Evolutionary conservation across 2,329 filamentous ascomycete genomes (phyloP), one percentile per base, ranked within the genome.

Genomic region (Eurotiales sp.): DNA sequence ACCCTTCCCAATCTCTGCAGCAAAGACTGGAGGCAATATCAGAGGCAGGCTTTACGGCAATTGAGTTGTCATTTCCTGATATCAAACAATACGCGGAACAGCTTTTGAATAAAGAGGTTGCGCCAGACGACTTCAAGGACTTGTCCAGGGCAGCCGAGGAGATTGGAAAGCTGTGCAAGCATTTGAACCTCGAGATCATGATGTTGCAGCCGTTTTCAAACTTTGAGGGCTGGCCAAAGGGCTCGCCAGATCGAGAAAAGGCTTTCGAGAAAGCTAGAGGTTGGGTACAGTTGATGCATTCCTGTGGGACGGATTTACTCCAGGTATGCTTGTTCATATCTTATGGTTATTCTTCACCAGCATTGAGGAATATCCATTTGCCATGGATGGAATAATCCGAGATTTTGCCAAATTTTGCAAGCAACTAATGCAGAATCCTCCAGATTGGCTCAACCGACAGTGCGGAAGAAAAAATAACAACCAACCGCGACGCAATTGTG

Each of bases 201-300:
- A 85, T 90, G 73, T 68, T 90, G 5, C 87, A 91, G 60, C 86
- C 87, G 0, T 90, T 91, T 59, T 72, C 82, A 14, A 87, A 90
- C 59, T 90, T 89, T 52, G 87, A 91, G 59, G 87, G 87, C 1
- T 91, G 87, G 86, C 71, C 77, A 0, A 72, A 74, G 36, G 81
- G 74, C 0, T 81, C 79, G 1, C 59, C 71, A 1, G 79, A 86
- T 63, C 72, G 85, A 3, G 68, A 80, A 4, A 80, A 86, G 46
- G 85, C 83, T 0, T 87, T 87, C 56, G 68, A 72, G 0, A 75
- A 84, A 21, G 86, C 84, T 0, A 69, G 66, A 6, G 85, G 84
- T 0, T 91, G 86, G 87, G 79, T 87, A 44, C 69, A 76, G 8
- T 81, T 91, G 54, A 90, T 90, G 86, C 72, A 83, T 29, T 83